Conservation (phyloP, 495 filamentous ascomycete species). For the Clohesyomyces aquaticus region DNA sequence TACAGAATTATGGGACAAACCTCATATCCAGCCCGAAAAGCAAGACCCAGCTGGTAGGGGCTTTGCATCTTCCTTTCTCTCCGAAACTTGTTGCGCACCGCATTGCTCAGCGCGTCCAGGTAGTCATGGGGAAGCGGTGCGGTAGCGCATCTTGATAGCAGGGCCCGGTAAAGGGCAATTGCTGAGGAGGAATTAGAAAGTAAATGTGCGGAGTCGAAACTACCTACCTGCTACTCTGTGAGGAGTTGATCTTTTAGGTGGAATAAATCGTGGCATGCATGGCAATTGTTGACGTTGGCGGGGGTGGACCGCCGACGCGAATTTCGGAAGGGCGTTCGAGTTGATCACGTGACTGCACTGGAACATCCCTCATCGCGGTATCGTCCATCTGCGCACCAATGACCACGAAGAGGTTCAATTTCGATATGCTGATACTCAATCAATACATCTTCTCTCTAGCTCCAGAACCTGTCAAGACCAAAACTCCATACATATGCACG, state of each 20-base stretch:
- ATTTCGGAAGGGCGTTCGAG: not conserved
- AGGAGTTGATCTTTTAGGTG: constrained; percentile 24
- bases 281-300: constrained; percentile 1
- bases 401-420: not conserved
- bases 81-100: constrained; percentile 61
- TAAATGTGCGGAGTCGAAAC: not conserved
- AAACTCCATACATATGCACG: constrained; percentile 37
- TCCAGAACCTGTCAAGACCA: constrained; percentile 13
- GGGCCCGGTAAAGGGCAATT: constrained; percentile 72
- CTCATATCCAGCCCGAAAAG: constrained; percentile 64
- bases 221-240: constrained; percentile 39
- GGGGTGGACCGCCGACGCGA: not conserved
- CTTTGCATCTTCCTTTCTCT: constrained; percentile 58
- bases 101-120: constrained; percentile 49
- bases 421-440: not conserved
- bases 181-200: constrained; percentile 51
- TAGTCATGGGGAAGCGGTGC: constrained; percentile 53
- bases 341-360: not conserved
- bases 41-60: constrained; percentile 39
- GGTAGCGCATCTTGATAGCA: constrained; percentile 63
- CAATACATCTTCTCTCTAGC: constrained; percentile 16
- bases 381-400: no score
- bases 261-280: constrained; percentile 40
- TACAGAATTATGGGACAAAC: constrained; percentile 51
- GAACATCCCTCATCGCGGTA: no score